Percentiles rank a stretch among this genome's conserved stretches.
These are phyloP conservation scores for Cladophialophora psammophila DNA, from an alignment of 2,329 filamentous ascomycete species.

Conservation along the genomic window DNA sequence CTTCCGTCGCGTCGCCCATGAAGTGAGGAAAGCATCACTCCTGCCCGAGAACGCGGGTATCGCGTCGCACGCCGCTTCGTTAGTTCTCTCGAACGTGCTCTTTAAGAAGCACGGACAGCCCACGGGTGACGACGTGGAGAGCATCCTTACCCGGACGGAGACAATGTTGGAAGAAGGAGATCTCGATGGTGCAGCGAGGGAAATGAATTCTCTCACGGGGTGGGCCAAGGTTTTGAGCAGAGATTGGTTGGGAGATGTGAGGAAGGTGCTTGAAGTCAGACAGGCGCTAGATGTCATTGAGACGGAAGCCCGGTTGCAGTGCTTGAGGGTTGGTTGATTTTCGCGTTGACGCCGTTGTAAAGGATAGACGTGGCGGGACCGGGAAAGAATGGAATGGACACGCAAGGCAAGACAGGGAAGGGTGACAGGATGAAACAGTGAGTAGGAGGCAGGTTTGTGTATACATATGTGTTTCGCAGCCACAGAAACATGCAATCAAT, in stretches of 20 bases:
- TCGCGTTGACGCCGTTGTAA: not conserved
- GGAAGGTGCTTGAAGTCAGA: constrained; percentile 91
- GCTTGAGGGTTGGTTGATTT: constrained; percentile 76
- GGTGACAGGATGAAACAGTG: not conserved
- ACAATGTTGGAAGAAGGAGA: constrained; percentile 91
- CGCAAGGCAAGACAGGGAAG: not conserved
- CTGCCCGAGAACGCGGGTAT: constrained; percentile 93
- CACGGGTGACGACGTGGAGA: constrained; percentile 89
- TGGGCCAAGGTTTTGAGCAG: constrained; percentile 96
- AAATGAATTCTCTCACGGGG: constrained; percentile 91
- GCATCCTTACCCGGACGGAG: constrained; percentile 87
- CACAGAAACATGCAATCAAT: not conserved
- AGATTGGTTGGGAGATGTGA: constrained; percentile 91
- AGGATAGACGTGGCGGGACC: not conserved
- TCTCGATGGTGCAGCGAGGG: constrained; percentile 85
- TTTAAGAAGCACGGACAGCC: constrained; percentile 93
- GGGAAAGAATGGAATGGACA: not conserved
- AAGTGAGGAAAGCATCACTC: constrained; percentile 93
- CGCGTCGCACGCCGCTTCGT: constrained; percentile 89
- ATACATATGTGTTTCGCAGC: constrained; percentile 8
- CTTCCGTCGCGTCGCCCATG: constrained; percentile 88
- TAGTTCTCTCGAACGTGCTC: constrained; percentile 88
- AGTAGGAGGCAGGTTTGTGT: not conserved
- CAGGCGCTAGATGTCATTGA: constrained; percentile 96
- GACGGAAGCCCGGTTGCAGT: constrained; percentile 87